phyloP scores from a whole-genome alignment of 2,329 filamentous ascomycete genomes.

The Nemania sp. region DNA sequence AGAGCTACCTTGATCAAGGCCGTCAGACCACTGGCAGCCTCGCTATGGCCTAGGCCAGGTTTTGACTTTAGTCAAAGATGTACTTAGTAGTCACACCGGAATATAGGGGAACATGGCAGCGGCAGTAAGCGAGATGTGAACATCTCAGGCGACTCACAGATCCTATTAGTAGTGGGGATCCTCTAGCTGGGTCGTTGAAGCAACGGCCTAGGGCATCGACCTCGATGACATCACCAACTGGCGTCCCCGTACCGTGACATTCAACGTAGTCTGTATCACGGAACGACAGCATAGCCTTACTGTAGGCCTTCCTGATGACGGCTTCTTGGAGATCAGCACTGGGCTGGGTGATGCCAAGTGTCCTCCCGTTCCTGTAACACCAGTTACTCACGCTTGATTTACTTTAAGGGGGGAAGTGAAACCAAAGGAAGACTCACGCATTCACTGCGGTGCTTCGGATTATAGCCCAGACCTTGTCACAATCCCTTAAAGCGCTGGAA shows the following conservation, averaged over 20 bases:
- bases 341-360: constrained; percentile 61
- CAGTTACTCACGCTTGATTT: too few relatives aligned
- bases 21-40: constrained; percentile 39
- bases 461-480: constrained; percentile 52
- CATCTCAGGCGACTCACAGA: background rate
- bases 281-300: constrained; percentile 45
- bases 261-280: too few relatives aligned
- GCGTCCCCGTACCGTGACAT: background rate
- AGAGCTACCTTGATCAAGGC: constrained; percentile 37
- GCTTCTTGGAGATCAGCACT: constrained; percentile 51
- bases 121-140: too few relatives aligned
- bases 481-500: constrained; percentile 57
- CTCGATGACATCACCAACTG: background rate
- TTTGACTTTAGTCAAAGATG: constrained; percentile 19
- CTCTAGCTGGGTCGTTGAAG: constrained; percentile 11
- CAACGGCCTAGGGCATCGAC: too few relatives aligned
- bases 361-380: constrained; percentile 57
- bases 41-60: constrained; percentile 40
- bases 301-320: constrained; percentile 54
- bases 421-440: constrained; percentile 34
- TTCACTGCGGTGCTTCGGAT: constrained; percentile 40
- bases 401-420: too few relatives aligned
- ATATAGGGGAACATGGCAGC: too few relatives aligned
- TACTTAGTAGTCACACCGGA: too few relatives aligned
- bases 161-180: constrained; percentile 12